Base-by-base conservation (phyloP, 1,284 basidiomycete genomes). In the Pterulicium gracile region DNA sequence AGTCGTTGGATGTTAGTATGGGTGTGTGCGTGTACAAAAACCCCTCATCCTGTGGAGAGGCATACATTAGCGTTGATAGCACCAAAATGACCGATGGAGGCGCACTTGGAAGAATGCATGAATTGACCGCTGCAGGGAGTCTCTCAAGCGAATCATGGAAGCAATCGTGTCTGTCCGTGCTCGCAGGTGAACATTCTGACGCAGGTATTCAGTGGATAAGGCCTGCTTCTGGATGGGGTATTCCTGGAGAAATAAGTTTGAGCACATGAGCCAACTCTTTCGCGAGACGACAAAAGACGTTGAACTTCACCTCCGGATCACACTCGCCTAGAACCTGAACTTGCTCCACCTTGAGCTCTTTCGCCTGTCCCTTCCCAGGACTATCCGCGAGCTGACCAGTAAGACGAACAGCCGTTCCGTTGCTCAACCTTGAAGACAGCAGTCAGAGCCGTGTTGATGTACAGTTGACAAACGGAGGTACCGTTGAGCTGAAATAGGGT, bases 201-300 rank as follows among this genome's bases (percentile, higher is more conserved):
- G 75, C 19, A 95, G 69, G 53, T 88, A 83, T 49, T 89, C 81
- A 1, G 73, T 63, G 0, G 87, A 76, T 14, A 88, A 69, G 17
- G 77, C 62, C 61, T 93, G 82, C 62, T 92, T 94, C 63, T 91
- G 91, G 40, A 92, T 88, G 0, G 91, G 90, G 59, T 94, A 94
- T 4, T 43, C 20, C 42, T 46, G 64, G 63, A 87, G 89, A 48
- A 14, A 43, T 19, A 23, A 43, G 12, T n/a, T 24, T 43, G 41
- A 23, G 24, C 1, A 15, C 2, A 40, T 14, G 35, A 34, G 22
- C 19, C 47, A 4, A 34, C n/a, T 14, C 14, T 32, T 32, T 32
- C n/a, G 27, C 20, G 17, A 45, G 21, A 23, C 44, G 42, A 42
- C 19, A 22, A 40, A 49, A 36, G 12, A 23, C 39, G 18, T n/a